phyloP scores from a whole-genome alignment of 306 rosid genomes.

The Parietaria judaica region DNA sequence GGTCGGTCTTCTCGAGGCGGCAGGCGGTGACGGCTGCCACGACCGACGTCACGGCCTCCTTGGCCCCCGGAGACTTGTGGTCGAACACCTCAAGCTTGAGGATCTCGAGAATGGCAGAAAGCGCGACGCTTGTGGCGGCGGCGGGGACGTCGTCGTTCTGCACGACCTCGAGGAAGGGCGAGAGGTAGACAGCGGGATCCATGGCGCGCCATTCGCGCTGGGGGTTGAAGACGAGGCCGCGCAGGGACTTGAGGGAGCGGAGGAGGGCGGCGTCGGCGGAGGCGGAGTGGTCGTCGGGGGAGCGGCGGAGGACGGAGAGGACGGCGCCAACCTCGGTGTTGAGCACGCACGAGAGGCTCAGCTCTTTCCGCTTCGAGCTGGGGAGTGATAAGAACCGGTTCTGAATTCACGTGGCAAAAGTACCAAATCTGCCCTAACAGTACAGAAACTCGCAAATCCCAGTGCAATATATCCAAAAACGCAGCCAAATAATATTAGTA shows the following conservation, averaged over 20 bases:
- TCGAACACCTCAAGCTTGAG: conserved; percentile 63
- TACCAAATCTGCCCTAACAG: too few relatives aligned
- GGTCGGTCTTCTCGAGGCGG: conserved; percentile 67
- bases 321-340: conserved; percentile 82
- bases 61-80: conserved; percentile 52
- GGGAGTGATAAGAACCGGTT: too few relatives aligned
- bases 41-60: conserved; percentile 41
- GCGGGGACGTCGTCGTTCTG: conserved; percentile 70
- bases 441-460: too few relatives aligned
- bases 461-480: too few relatives aligned
- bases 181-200: conserved; percentile 65
- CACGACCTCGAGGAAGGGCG: conserved; percentile 68
- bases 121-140: conserved; percentile 62
- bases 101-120: conserved; percentile 59
- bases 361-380: conserved; percentile 36
- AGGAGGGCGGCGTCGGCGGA: conserved; percentile 36
- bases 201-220: conserved; percentile 68
- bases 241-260: conserved; percentile 61
- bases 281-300: conserved; percentile 47
- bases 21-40: conserved; percentile 51
- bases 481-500: too few relatives aligned
- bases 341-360: conserved; percentile 77
- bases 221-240: conserved; percentile 64
- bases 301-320: conserved; percentile 67
- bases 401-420: too few relatives aligned